phyloP scores from a whole-genome alignment of 2,329 filamentous ascomycete species.

The Ophiostoma ulmi region DNA sequence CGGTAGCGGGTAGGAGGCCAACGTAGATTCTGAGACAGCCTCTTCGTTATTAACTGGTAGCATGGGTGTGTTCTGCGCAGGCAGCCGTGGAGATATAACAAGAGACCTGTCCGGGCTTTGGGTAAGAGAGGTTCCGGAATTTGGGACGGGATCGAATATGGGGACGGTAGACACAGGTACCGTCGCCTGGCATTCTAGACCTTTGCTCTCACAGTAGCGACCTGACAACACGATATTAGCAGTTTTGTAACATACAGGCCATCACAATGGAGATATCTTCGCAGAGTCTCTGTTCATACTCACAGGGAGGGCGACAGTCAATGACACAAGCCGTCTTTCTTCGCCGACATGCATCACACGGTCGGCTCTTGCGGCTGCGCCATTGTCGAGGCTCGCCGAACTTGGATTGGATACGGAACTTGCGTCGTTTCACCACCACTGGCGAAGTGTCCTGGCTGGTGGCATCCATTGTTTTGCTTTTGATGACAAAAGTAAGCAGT shows the following conservation, averaged over 20 bases:
- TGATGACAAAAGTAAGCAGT: background rate
- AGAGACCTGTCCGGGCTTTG: background rate
- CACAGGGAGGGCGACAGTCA: constrained; percentile 25
- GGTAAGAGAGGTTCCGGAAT: background rate
- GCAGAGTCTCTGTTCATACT: constrained; percentile 31
- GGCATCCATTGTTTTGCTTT: background rate
- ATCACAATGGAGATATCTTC: background rate
- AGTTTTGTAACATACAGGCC: background rate
- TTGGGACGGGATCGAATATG: background rate
- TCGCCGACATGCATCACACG: constrained; percentile 26
- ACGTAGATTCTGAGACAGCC: background rate
- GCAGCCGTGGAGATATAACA: background rate
- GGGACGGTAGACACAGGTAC: background rate
- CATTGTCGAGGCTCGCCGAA: constrained; percentile 25
- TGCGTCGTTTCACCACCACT: constrained; percentile 30
- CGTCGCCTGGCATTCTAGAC: background rate
- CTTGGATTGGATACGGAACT: constrained; percentile 24
- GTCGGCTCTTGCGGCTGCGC: constrained; percentile 27
- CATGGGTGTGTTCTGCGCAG: background rate
- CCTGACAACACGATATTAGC: background rate
- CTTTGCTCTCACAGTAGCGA: constrained; percentile 1
- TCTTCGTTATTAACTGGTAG: background rate
- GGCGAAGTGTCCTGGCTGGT: constrained; percentile 29
- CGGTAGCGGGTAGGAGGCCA: background rate
- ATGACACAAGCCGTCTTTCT: constrained; percentile 27